Evolutionary conservation across 345 rosid genomes (phyloP).

Genomic region (Lumnitzera racemosa): DNA sequence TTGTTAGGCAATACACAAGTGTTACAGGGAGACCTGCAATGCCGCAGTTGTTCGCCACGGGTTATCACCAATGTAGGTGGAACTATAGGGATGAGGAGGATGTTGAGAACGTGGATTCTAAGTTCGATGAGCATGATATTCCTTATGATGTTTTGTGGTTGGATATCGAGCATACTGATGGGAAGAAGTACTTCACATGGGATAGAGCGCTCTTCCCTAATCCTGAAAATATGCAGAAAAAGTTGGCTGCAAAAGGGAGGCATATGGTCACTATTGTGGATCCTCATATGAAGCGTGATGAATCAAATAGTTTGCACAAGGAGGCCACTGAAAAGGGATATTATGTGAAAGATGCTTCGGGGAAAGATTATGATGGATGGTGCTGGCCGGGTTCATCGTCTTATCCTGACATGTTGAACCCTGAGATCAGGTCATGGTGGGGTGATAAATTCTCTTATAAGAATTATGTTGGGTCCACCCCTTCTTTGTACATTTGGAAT

Average conservation of each 20-base stretch:
- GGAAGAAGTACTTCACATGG: constrained; percentile 94
- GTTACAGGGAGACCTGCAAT: constrained; percentile 80
- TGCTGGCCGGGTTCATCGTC: constrained; percentile 99
- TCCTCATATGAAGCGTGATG: constrained; percentile 97
- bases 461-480: constrained; percentile 81
- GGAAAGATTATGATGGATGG: constrained; percentile 96
- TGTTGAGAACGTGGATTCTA: constrained; percentile 85
- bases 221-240: constrained; percentile 90
- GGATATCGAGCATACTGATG: constrained; percentile 95
- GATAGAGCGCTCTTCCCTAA: constrained; percentile 69
- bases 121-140: constrained; percentile 93
- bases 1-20: constrained; percentile 69
- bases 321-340: constrained; percentile 76
- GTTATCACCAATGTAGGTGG: constrained; percentile 99
- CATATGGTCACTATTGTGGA: constrained; percentile 98
- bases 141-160: constrained; percentile 99
- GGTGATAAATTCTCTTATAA: constrained; percentile 61
- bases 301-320: constrained; percentile 64
- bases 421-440: constrained; percentile 96
- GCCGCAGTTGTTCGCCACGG: constrained; percentile 88
- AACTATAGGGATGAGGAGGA: constrained; percentile 98
- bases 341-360: constrained; percentile 81
- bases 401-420: constrained; percentile 72
- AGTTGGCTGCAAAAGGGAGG: constrained; percentile 84
- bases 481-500: constrained; percentile 92